phyloP scores from a whole-genome alignment of 2,329 filamentous ascomycete genomes.

The Polychaeton citri region DNA sequence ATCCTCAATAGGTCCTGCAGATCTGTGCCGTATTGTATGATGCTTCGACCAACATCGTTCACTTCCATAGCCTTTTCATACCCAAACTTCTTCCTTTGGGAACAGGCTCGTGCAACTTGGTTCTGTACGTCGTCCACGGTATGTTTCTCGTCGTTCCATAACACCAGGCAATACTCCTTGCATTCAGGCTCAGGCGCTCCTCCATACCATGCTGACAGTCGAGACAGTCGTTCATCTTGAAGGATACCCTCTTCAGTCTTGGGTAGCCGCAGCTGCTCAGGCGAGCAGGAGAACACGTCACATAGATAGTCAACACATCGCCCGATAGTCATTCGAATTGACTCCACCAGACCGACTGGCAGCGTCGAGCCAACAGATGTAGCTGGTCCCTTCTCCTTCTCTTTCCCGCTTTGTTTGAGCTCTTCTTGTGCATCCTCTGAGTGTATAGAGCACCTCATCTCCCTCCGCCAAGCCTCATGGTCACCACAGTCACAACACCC shows the following conservation, averaged over 20 bases:
- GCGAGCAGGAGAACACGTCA: slow-evolving; percentile 94
- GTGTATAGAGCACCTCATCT: slow-evolving; percentile 88
- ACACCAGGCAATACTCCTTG: slow-evolving; percentile 66
- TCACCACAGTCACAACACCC: slow-evolving; percentile 98
- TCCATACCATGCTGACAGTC: slow-evolving; percentile 53
- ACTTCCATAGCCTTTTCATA: slow-evolving; percentile 71
- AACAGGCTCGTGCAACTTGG: slow-evolving; percentile 82
- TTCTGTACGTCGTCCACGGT: slow-evolving; percentile 82
- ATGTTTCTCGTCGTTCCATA: slow-evolving; percentile 99
- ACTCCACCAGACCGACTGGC: slow-evolving; percentile 61
- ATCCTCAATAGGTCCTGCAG: slow-evolving; percentile 61
- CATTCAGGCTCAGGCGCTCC: slow-evolving; percentile 46
- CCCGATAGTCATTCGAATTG: slow-evolving; percentile 74
- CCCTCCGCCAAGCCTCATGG: slow-evolving; percentile 79
- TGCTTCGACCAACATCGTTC: slow-evolving; percentile 73
- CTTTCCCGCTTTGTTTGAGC: slow-evolving; percentile 41
- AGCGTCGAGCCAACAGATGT: slow-evolving; percentile 27
- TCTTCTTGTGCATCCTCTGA: slow-evolving; percentile 32
- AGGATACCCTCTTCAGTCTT: slow-evolving; percentile 74
- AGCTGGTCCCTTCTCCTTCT: slow-evolving; percentile 27
- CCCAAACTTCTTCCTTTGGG: slow-evolving; percentile 55
- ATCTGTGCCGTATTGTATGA: slow-evolving; percentile 64
- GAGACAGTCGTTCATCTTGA: slow-evolving; percentile 67
- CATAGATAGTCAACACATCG: slow-evolving; percentile 87
- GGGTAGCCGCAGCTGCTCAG: slow-evolving; percentile 76